Evolutionary conservation across 306 rosid genomes (phyloP).

Genomic region (Dalbergia oliveri): DNA sequence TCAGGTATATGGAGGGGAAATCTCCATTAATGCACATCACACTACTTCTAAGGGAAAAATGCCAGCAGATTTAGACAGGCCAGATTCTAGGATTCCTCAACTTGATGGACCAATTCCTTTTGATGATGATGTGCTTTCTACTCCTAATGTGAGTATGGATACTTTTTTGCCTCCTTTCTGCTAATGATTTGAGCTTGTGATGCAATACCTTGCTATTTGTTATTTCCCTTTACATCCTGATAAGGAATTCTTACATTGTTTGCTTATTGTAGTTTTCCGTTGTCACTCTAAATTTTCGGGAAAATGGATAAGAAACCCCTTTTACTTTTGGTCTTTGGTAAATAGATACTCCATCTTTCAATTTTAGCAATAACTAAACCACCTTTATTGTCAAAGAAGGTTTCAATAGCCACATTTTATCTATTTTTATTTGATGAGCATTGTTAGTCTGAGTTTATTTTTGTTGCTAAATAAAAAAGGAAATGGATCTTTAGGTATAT

Average conservation of each 20-base stretch:
- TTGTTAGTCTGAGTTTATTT: slow-evolving; percentile 14
- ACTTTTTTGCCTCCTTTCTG: background rate
- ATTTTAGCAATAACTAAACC: slow-evolving; percentile 6
- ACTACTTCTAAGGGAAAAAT: slow-evolving; percentile 54
- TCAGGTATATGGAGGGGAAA: slow-evolving; percentile 75
- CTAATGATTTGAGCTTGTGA: background rate
- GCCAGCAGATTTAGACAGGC: slow-evolving; percentile 47
- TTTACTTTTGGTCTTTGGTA: slow-evolving; percentile 9
- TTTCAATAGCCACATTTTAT: slow-evolving; percentile 1
- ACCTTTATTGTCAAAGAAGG: background rate
- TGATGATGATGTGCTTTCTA: slow-evolving; percentile 90
- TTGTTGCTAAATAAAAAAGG: slow-evolving; percentile 14
- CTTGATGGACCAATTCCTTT: slow-evolving; percentile 94
- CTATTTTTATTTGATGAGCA: background rate
- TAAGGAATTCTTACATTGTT: slow-evolving; percentile 6
- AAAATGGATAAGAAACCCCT: background rate
- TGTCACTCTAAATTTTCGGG: background rate
- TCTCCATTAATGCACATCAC: slow-evolving; percentile 52
- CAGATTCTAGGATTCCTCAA: slow-evolving; percentile 85
- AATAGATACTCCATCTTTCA: slow-evolving; percentile 8
- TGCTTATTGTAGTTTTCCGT: slow-evolving; percentile 10
- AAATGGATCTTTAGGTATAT: background rate
- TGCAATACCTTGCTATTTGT: slow-evolving; percentile 10
- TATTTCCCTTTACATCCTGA: slow-evolving; percentile 11
- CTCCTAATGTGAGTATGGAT: slow-evolving; percentile 82